phyloP scores from a whole-genome alignment of 179 eudicot species.

The Spergularia azorica region DNA sequence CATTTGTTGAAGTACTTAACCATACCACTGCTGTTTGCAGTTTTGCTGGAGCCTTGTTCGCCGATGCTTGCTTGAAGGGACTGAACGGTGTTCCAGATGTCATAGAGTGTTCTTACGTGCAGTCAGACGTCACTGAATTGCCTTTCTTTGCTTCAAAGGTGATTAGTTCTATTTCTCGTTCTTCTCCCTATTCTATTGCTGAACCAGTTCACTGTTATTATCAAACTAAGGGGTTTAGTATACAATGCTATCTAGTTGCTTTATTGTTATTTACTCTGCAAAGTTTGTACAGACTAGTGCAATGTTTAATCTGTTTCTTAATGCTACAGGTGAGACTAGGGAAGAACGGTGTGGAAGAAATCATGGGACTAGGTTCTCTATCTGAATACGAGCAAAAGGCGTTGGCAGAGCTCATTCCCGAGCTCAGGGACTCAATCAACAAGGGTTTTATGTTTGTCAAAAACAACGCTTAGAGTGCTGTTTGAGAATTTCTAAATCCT shows the following conservation, averaged over 20 bases:
- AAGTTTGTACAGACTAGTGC: neutral
- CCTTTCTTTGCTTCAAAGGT: slow-evolving; percentile 99
- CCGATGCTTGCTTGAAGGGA: slow-evolving; percentile 99
- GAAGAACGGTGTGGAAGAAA: slow-evolving; percentile 89
- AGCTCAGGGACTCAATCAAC: slow-evolving; percentile 74
- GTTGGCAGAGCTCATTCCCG: slow-evolving; percentile 62
- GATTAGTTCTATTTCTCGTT: neutral
- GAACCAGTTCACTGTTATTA: too few relatives aligned
- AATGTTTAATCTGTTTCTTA: neutral
- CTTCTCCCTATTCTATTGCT: neutral
- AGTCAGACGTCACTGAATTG: slow-evolving; percentile 73
- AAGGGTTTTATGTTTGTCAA: slow-evolving; percentile 79
- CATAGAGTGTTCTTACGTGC: slow-evolving; percentile 87
- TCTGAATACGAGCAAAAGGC: slow-evolving; percentile 68
- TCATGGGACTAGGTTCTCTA: slow-evolving; percentile 64
- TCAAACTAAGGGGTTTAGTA: too few relatives aligned
- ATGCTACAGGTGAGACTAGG: slow-evolving; percentile 78
- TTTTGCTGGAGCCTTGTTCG: slow-evolving; percentile 95
- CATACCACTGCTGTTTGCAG: slow-evolving; percentile 36
- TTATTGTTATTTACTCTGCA: neutral
- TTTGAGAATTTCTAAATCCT: slow-evolving; percentile 15
- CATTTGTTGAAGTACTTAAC: neutral
- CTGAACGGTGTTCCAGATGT: slow-evolving; percentile 98
- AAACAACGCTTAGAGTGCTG: slow-evolving; percentile 8
- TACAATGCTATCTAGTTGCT: too few relatives aligned